These are phyloP conservation scores for Toxicodendron radicans DNA, from an alignment of 345 rosid species.

Conservation along the genomic window DNA sequence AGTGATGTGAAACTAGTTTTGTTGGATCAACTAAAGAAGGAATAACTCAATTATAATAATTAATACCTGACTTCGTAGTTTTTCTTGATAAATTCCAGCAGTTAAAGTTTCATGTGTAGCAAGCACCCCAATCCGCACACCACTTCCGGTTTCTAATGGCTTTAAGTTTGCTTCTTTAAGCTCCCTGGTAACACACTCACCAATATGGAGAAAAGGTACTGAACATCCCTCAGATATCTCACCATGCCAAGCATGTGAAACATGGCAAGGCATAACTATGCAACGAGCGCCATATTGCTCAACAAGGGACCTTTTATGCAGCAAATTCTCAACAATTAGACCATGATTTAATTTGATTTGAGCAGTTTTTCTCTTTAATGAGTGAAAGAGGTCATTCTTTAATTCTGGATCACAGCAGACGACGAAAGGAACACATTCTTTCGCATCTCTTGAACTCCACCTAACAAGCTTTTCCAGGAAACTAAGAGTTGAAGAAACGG, in stretches of 20 bases:
- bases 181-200: conserved; percentile 63
- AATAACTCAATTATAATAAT: conserved; percentile 3
- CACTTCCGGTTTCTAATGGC: conserved; percentile 64
- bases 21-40: not conserved
- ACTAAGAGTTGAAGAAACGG: conserved; percentile 45
- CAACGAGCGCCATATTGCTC: conserved; percentile 65
- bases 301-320: conserved; percentile 50
- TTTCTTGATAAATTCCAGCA: conserved; percentile 57
- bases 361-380: not conserved
- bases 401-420: conserved; percentile 42
- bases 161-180: conserved; percentile 56
- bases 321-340: conserved; percentile 42
- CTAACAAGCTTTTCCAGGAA: conserved; percentile 49
- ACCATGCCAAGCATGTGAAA: conserved; percentile 56
- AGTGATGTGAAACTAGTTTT: no score
- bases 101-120: conserved; percentile 39
- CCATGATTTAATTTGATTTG: not conserved
- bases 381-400: conserved; percentile 6
- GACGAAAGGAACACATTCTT: conserved; percentile 41
- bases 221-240: conserved; percentile 55
- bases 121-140: conserved; percentile 61
- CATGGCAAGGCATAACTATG: conserved; percentile 67
- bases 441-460: conserved; percentile 42
- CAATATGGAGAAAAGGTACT: conserved; percentile 56
- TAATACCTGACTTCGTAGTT: conserved; percentile 53